Conservation (phyloP, 306 rosid genomes). For the Sesbania bispinosa region DNA sequence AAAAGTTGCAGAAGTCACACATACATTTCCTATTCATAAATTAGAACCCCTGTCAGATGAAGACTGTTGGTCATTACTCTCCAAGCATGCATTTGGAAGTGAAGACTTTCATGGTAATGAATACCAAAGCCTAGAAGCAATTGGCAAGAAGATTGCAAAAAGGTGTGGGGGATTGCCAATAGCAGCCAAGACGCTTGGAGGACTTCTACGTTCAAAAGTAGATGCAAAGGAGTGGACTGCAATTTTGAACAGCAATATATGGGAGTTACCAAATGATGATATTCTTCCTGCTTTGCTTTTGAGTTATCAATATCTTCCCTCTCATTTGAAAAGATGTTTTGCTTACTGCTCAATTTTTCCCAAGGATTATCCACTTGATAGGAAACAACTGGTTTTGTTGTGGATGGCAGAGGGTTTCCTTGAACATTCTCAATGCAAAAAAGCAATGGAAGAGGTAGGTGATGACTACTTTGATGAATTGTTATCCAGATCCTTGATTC, state of each 20-base stretch:
- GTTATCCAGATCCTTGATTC: slow-evolving; percentile 19
- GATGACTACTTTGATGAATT: slow-evolving; percentile 15
- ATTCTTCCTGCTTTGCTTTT: slow-evolving; percentile 23
- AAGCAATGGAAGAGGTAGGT: slow-evolving; percentile 17
- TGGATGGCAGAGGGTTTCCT: too few species aligned
- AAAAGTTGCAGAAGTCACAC: slow-evolving; percentile 36
- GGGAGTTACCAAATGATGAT: slow-evolving; percentile 34
- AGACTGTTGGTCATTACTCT: slow-evolving; percentile 34
- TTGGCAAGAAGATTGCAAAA: too few species aligned
- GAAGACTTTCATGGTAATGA: too few species aligned
- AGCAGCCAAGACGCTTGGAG: slow-evolving; percentile 35
- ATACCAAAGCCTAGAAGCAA: too few species aligned
- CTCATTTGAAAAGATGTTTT: too few species aligned
- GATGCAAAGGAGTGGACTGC: slow-evolving; percentile 33
- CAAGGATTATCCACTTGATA: too few species aligned
- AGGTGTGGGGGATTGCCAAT: too few species aligned
- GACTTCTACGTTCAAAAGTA: slow-evolving; percentile 24
- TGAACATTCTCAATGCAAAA: not conserved
- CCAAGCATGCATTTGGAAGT: too few species aligned
- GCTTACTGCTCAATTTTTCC: too few species aligned
- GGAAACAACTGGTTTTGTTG: too few species aligned
- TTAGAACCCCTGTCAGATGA: slow-evolving; percentile 27
- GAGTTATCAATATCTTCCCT: too few species aligned
- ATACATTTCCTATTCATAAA: slow-evolving; percentile 30
- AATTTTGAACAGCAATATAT: slow-evolving; percentile 18